Conservation (phyloP, 352 stramenopile genomes). For the Phytopythium vexans region DNA sequence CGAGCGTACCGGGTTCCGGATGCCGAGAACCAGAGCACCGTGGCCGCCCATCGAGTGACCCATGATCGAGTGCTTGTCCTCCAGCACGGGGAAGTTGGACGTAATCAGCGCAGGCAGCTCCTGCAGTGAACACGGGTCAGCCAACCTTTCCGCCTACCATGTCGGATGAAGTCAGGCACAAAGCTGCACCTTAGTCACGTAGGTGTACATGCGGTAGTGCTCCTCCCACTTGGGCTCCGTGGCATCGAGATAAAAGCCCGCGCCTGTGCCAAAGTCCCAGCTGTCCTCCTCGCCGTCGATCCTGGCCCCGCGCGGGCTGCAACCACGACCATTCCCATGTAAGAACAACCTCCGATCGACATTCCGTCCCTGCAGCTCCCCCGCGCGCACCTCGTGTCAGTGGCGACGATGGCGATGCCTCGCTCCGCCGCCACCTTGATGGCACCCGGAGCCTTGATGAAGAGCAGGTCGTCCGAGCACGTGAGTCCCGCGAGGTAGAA, state of each 20-base stretch:
- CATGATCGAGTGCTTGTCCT: conserved; percentile 89
- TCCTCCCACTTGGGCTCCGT: conserved; percentile 90
- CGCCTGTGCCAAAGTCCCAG: conserved; percentile 96
- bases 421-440: conserved; percentile 88
- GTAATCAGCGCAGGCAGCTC: conserved; percentile 92
- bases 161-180: no score
- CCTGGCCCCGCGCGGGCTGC: conserved; percentile 86
- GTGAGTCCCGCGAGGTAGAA: conserved; percentile 97
- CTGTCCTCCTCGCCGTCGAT: conserved; percentile 93
- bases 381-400: conserved; percentile 84
- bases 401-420: conserved; percentile 93
- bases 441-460: conserved; percentile 92
- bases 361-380: no score
- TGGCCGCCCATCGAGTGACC: conserved; percentile 98
- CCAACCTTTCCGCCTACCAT: background rate
- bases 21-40: conserved; percentile 93
- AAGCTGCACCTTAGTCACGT: conserved; percentile 82
- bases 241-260: conserved; percentile 98
- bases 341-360: background rate
- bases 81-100: conserved; percentile 79
- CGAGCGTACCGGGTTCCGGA: conserved; percentile 75
- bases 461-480: conserved; percentile 95
- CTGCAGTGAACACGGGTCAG: conserved; percentile 3
- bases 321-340: background rate
- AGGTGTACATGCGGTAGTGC: conserved; percentile 98